Evolutionary conservation across 2,329 filamentous ascomycete species (phyloP), one percentile per base, ranked within the genome.

Genomic region (Tolypocladium album): DNA sequence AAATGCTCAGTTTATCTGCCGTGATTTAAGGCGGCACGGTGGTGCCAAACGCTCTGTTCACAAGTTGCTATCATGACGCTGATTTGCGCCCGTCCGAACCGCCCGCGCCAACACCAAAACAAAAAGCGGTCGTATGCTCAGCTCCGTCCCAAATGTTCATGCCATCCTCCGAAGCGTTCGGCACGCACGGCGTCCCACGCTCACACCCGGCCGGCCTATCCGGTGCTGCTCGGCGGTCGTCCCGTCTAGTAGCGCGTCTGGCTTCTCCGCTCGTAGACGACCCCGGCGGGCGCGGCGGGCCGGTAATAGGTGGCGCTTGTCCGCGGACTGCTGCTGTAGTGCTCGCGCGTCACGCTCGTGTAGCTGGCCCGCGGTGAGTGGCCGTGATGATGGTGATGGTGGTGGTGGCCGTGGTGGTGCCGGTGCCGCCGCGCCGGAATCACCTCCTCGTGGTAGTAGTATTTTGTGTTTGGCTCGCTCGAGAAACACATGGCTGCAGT

Each of bases 401-500:
- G 27, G 27, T 31, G 27, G 27, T 72, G 70, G 60, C 72, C 70
- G 20, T 71, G 68, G 40, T 73, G 70, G 50, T 71, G 70, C 55
- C 70, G 70, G 56, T 74, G 69, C 39, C 66, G 68, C 47, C 78
- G 72, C 60, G 76, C 73, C 52, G 80, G 80, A 55, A 80, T 74
- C 64, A 78, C 74, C 64, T 83, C 80, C 72, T 83, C 78, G 68
- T 77, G 77, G 69, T 83, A 82, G 74, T 83, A 83, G 73, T 83
- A 81, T 55, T 76, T 76, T 47, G 74, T 76, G 38, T 68, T 70
- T 59, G 77, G 75, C 61, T 76, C 72, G 59, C 71, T 63, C 55
- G 72, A 68, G 74, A 83, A 81, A 67, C 81, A 83, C 81, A 83
- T 83, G 34, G 20, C 52, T 36, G 31, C 50, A n/a, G 31, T 22